Conservation (phyloP, 176 grass and related monocot species). For the Carex scoparia region DNA sequence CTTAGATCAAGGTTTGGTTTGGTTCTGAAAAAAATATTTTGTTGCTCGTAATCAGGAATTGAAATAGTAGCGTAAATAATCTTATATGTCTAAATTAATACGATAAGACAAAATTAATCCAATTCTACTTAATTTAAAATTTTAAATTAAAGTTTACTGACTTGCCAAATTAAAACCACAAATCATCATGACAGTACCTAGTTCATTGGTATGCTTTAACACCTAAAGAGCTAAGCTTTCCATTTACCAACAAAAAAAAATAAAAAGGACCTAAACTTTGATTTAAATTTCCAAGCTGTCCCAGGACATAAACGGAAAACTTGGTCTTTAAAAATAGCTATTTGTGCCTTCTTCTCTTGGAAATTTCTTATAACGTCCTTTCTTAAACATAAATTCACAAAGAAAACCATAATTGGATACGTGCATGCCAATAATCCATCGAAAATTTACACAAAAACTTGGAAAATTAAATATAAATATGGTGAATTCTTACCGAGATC, state of each 20-base stretch:
- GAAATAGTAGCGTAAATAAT: neutral
- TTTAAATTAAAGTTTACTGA: neutral
- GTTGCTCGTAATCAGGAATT: neutral
- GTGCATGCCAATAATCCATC: neutral
- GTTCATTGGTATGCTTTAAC: neutral
- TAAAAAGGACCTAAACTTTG: neutral
- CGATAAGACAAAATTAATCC: neutral
- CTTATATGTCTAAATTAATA: neutral
- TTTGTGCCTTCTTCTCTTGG: too few species aligned
- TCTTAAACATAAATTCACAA: slow-evolving; percentile 2
- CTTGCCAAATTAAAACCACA: neutral
- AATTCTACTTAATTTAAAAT: neutral
- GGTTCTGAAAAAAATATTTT: neutral
- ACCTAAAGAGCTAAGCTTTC: neutral
- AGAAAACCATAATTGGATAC: neutral
- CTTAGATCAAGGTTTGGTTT: neutral
- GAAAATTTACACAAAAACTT: neutral
- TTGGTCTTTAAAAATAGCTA: neutral
- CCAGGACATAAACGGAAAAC: neutral
- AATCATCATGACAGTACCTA: neutral
- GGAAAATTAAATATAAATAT: neutral
- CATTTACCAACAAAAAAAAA: too few species aligned
- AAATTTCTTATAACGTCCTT: neutral
- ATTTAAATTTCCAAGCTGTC: neutral
- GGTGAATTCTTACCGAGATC: slow-evolving; percentile 36